A percentile compares a stretch with the other conserved stretches of the same genome.
phyloP scores from a whole-genome alignment of 2,329 filamentous ascomycete genomes.

The Pseudogymnoascus sp. region DNA sequence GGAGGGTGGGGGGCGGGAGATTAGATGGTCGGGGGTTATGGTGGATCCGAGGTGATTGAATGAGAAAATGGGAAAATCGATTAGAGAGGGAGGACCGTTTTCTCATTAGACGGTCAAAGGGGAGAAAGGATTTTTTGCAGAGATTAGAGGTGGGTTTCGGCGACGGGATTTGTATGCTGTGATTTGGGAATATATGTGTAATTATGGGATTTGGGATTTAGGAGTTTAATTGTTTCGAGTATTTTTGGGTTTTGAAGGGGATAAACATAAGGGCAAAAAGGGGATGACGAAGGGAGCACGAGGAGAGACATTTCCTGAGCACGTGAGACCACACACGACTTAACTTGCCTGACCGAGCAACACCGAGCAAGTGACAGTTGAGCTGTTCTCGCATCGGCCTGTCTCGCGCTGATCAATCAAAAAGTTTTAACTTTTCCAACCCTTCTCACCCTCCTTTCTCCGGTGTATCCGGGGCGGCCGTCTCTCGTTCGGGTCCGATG shows the following conservation, averaged over 20 bases:
- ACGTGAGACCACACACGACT: background rate
- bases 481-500: too few species aligned
- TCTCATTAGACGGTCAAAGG: too few species aligned
- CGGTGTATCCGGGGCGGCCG: background rate
- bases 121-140: too few species aligned
- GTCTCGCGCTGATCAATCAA: background rate
- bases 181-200: too few species aligned
- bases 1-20: background rate
- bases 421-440: background rate
- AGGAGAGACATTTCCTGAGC: background rate
- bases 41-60: background rate
- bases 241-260: too few species aligned
- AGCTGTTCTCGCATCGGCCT: background rate
- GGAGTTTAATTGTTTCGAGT: too few species aligned
- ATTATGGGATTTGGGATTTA: background rate
- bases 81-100: too few species aligned
- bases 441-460: background rate
- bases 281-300: background rate
- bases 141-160: too few species aligned
- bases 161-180: too few species aligned
- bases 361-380: too few species aligned
- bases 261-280: background rate
- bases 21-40: background rate
- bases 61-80: too few species aligned
- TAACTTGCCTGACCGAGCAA: too few species aligned